Conservation (phyloP, 176 grass and related monocot species). For the Oryza australiensis region DNA sequence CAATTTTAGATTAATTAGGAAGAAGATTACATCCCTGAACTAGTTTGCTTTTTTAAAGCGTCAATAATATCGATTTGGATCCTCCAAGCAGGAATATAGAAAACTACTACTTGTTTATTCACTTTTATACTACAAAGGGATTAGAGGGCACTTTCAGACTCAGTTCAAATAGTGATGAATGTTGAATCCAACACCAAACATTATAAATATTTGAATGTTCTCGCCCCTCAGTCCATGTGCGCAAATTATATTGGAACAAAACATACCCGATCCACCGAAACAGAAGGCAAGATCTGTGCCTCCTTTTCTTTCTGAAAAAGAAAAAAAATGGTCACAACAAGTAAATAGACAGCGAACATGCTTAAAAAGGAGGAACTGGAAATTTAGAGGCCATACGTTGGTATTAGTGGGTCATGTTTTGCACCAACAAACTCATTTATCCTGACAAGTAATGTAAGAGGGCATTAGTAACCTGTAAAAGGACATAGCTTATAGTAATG, state of each 20-base stretch:
- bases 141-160: not conserved
- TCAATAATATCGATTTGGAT: not conserved
- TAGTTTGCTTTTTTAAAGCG: not conserved
- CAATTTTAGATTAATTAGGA: not conserved
- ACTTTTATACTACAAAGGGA: not conserved
- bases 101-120: not conserved
- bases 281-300: constrained; percentile 48
- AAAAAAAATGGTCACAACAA: not conserved
- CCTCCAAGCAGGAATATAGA: not conserved
- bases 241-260: not conserved
- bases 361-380: constrained; percentile 22
- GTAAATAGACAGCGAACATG: constrained; percentile 22
- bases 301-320: constrained; percentile 70
- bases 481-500: not conserved
- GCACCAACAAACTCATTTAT: constrained; percentile 80
- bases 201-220: not conserved
- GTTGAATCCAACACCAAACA: not conserved
- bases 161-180: not conserved
- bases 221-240: not conserved
- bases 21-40: not conserved
- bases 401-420: constrained; percentile 81
- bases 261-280: constrained; percentile 71
- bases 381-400: constrained; percentile 64
- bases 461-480: constrained; percentile 29
- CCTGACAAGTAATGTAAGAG: constrained; percentile 44